These are phyloP conservation scores for Microdochium nivale DNA, from an alignment of 2,329 filamentous ascomycete genomes.

Conservation along the genomic window DNA sequence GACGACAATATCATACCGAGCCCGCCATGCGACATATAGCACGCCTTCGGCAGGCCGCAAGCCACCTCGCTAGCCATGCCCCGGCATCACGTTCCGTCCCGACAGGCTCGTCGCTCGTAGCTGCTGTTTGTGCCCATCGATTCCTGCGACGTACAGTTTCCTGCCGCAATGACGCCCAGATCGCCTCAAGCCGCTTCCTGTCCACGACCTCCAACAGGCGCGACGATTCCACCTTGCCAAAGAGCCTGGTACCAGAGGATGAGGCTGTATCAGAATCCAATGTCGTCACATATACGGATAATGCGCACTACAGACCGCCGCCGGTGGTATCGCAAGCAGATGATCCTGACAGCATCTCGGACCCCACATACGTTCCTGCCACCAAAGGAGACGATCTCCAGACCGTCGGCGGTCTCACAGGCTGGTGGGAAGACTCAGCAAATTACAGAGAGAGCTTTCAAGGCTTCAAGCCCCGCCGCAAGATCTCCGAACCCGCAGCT, in stretches of 20 bases:
- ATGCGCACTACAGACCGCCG: not conserved
- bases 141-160: not conserved
- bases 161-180: not conserved
- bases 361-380: conserved; percentile 38
- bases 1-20: not conserved
- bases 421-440: conserved; percentile 46
- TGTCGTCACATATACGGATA: not conserved
- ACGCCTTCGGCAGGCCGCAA: not conserved
- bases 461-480: conserved; percentile 30
- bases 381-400: conserved; percentile 33
- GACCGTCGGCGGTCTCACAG: conserved; percentile 34
- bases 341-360: conserved; percentile 17
- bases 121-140: not conserved
- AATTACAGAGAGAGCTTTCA: conserved; percentile 40
- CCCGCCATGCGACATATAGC: not conserved
- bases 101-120: not conserved
- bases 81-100: not conserved
- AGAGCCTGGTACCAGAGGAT: not conserved
- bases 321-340: conserved; percentile 13
- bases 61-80: not conserved
- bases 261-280: not conserved
- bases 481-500: conserved; percentile 31
- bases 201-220: not conserved
- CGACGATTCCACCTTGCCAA: not conserved
- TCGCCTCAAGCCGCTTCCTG: not conserved